These are phyloP conservation scores for Solanum boliviense DNA, from an alignment of 257 asterid genomes.

Conservation along the genomic window DNA sequence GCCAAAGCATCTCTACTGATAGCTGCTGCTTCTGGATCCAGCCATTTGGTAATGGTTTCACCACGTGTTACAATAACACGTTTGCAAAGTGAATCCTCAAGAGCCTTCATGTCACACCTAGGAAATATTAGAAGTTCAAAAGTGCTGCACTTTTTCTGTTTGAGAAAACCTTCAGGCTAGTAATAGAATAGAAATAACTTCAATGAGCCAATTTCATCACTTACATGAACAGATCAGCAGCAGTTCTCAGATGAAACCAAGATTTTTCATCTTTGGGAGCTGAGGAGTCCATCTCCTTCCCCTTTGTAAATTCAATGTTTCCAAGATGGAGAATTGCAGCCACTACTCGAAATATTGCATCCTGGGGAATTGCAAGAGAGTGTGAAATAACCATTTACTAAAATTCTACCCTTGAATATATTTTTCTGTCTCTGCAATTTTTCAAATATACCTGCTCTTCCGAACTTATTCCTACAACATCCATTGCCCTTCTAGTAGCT, in stretches of 20 bases:
- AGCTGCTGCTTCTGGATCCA: conserved; percentile 20
- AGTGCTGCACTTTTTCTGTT: neutral
- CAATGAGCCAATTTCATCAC: neutral
- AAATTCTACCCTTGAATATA: neutral
- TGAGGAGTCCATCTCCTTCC: conserved; percentile 15
- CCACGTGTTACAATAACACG: conserved; percentile 16
- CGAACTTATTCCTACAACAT: conserved; percentile 12
- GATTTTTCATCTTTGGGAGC: conserved; percentile 17
- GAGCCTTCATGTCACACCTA: conserved; percentile 20
- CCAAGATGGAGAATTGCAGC: conserved; percentile 23
- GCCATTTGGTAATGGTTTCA: conserved; percentile 11
- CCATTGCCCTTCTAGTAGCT: conserved; percentile 18
- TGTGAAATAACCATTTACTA: neutral
- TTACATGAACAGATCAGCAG: conserved; percentile 14
- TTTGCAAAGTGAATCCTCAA: conserved; percentile 16
- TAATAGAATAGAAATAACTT: neutral
- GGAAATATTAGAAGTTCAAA: neutral
- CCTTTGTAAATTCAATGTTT: conserved; percentile 15
- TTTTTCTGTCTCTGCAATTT: neutral
- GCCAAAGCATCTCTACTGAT: conserved; percentile 20
- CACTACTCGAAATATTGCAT: conserved; percentile 19
- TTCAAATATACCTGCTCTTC: conserved; percentile 11
- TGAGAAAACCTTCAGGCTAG: neutral
- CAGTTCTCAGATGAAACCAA: conserved; percentile 13
- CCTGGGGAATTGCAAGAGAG: conserved; percentile 3